Evolutionary conservation across 2,329 filamentous ascomycete species (phyloP).

Genomic region (Claviceps arundinis): DNA sequence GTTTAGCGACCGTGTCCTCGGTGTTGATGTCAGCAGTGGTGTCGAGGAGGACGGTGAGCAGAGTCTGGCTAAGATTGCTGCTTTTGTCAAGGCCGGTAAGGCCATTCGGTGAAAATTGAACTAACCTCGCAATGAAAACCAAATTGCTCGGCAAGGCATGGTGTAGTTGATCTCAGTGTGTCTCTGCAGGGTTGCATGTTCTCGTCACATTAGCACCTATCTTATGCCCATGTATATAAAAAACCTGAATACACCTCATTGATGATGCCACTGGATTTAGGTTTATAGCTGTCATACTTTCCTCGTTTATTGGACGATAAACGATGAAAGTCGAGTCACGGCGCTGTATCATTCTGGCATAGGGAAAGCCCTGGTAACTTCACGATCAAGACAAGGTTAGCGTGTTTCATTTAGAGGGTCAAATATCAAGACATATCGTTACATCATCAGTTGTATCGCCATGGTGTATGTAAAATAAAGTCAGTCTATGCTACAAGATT

Average conservation of each 20-base stretch:
- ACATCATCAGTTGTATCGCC: background rate
- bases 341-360: background rate
- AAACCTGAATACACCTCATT: too few relatives aligned
- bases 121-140: background rate
- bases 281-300: too few relatives aligned
- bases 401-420: too few relatives aligned
- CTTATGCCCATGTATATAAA: background rate
- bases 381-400: background rate
- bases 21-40: constrained; percentile 87
- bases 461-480: background rate
- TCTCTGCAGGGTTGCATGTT: background rate
- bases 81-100: constrained; percentile 69
- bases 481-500: background rate
- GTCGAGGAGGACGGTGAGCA: constrained; percentile 78
- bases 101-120: constrained; percentile 29
- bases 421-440: background rate
- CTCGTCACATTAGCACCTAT: background rate
- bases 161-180: background rate
- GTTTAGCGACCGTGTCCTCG: constrained; percentile 51
- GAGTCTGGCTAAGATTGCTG: constrained; percentile 64
- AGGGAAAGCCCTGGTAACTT: background rate
- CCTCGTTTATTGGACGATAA: too few relatives aligned
- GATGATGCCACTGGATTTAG: too few relatives aligned
- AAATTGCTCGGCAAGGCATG: background rate
- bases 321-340: too few relatives aligned